phyloP scores from a whole-genome alignment of 2,329 filamentous ascomycete species.

The Phialocephala sp. region DNA sequence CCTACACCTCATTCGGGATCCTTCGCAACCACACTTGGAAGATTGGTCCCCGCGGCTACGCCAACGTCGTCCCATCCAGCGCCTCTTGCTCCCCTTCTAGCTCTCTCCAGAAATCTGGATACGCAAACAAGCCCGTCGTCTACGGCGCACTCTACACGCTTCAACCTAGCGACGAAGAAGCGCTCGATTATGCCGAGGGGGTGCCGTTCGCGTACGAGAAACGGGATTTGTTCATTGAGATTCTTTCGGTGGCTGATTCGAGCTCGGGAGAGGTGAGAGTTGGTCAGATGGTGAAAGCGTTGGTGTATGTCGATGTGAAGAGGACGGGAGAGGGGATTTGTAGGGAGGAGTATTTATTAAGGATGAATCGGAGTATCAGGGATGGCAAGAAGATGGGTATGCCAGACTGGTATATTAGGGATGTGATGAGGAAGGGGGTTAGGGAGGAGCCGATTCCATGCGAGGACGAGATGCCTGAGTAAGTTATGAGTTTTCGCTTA shows the following conservation, averaged over 20 bases:
- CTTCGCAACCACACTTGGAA: constrained; percentile 66
- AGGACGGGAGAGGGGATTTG: constrained; percentile 49
- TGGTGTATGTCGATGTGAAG: constrained; percentile 65
- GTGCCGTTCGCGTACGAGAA: constrained; percentile 68
- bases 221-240: constrained; percentile 50
- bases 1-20: constrained; percentile 55
- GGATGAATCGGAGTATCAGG: constrained; percentile 67
- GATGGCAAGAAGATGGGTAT: constrained; percentile 63
- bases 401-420: constrained; percentile 53
- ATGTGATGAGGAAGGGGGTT: constrained; percentile 25
- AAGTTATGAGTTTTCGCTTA: constrained; percentile 7
- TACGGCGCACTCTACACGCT: constrained; percentile 61
- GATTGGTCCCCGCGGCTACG: constrained; percentile 70
- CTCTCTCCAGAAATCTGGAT: not conserved
- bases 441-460: constrained; percentile 14
- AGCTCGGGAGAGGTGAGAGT: constrained; percentile 34
- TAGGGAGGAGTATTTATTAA: constrained; percentile 61
- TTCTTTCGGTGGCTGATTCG: constrained; percentile 33
- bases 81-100: not conserved
- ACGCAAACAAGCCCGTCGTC: constrained; percentile 42
- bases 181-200: constrained; percentile 64
- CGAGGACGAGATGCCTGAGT: constrained; percentile 15
- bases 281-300: constrained; percentile 45
- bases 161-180: constrained; percentile 53
- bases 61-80: constrained; percentile 56